Conservation (phyloP, 2,329 filamentous ascomycete species). For the Amphichorda felina region DNA sequence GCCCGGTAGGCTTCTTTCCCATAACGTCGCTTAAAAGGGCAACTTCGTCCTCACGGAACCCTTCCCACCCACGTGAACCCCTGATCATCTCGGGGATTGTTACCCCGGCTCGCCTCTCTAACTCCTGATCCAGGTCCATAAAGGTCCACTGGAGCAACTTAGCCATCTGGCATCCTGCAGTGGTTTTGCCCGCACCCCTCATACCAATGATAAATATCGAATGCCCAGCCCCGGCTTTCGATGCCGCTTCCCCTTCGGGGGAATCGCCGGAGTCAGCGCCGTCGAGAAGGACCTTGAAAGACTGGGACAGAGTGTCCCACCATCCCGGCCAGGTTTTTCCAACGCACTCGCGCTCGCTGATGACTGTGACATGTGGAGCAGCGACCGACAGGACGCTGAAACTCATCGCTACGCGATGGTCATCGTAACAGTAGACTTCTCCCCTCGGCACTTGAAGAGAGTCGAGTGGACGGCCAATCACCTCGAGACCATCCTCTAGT, state of each 20-base stretch:
- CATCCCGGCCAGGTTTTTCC: slow-evolving; percentile 98
- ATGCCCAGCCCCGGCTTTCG: slow-evolving; percentile 15
- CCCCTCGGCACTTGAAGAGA: slow-evolving; percentile 42
- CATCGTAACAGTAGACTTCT: slow-evolving; percentile 86
- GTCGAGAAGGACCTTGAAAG: slow-evolving; percentile 65
- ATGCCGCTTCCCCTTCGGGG: slow-evolving; percentile 16
- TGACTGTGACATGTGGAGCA: slow-evolving; percentile 58
- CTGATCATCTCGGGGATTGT: slow-evolving; percentile 81
- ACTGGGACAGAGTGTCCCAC: slow-evolving; percentile 81
- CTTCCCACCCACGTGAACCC: slow-evolving; percentile 64
- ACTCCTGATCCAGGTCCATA: slow-evolving; percentile 76
- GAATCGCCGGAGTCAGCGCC: slow-evolving; percentile 48
- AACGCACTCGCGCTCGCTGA: slow-evolving; percentile 84
- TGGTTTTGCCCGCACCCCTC: slow-evolving; percentile 95
- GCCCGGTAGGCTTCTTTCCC: slow-evolving; percentile 58
- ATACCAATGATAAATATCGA: slow-evolving; percentile 95
- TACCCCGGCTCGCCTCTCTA: slow-evolving; percentile 62
- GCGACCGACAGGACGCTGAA: slow-evolving; percentile 79
- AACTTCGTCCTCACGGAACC: slow-evolving; percentile 72
- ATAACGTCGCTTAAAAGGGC: slow-evolving; percentile 62
- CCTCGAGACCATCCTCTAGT: slow-evolving; percentile 86
- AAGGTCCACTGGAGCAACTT: slow-evolving; percentile 64
- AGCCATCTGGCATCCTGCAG: slow-evolving; percentile 76
- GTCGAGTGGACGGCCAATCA: slow-evolving; percentile 39
- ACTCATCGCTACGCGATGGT: slow-evolving; percentile 97